These are phyloP conservation scores for Hanseniaspora valbyensis DNA, from an alignment of 805 yeast species.

Conservation along the genomic window DNA sequence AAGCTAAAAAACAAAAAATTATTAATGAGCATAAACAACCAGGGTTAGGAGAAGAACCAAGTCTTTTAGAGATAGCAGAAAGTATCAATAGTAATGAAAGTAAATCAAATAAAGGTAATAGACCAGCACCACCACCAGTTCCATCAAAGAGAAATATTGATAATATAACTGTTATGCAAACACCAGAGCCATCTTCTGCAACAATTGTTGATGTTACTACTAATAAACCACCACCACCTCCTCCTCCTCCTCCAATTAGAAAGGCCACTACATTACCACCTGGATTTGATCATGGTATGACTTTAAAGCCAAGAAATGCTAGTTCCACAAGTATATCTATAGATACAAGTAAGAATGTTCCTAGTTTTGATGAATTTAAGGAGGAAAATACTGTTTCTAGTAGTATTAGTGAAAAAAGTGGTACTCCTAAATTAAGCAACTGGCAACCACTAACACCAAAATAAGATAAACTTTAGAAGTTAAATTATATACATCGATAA, in stretches of 20 bases:
- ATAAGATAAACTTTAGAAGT: conserved; percentile 18
- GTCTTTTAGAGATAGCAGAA: conserved; percentile 17
- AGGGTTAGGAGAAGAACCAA: conserved; percentile 11
- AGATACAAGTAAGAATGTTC: conserved; percentile 17
- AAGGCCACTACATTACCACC: conserved; percentile 14
- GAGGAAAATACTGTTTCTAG: conserved; percentile 2
- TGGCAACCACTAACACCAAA: conserved; percentile 46
- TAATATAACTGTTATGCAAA: neutral
- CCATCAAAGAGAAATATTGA: conserved; percentile 19
- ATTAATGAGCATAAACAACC: conserved; percentile 49
- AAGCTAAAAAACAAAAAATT: conserved; percentile 43
- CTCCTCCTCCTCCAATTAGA: conserved; percentile 16
- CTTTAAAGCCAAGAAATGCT: conserved; percentile 11
- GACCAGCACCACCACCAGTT: conserved; percentile 17
- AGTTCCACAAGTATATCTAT: neutral
- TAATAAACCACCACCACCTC: conserved; percentile 19
- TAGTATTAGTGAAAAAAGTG: neutral
- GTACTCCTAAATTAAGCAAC: conserved; percentile 24
- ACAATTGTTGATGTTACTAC: neutral
- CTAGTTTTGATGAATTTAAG: conserved; percentile 26
- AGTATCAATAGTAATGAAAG: neutral
- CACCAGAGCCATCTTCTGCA: conserved; percentile 1
- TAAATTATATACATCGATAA: too few relatives aligned
- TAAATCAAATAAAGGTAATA: neutral
- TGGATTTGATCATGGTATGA: conserved; percentile 15